A percentile compares a stretch with the other conserved stretches of the same genome.
These are phyloP conservation scores for Leptographium galeiforme DNA, from an alignment of 2,329 filamentous ascomycete species.

Conservation along the genomic window DNA sequence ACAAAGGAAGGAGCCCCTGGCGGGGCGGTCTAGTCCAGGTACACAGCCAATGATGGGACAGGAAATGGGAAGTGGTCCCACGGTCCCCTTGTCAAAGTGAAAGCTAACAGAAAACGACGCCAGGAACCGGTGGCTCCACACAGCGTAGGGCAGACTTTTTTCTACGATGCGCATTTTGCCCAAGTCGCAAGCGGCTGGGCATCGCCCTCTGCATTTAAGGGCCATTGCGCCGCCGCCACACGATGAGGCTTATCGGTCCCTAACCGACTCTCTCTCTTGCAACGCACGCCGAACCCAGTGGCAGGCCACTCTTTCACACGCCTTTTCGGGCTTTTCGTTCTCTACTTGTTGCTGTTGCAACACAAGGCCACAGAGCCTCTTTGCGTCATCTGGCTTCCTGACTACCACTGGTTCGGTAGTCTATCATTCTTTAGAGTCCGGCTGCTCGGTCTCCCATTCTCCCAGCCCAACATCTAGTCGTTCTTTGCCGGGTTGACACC, in stretches of 20 bases:
- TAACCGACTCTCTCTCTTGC: neutral
- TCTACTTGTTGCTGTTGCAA: neutral
- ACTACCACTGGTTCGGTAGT: neutral
- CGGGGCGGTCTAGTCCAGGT: neutral
- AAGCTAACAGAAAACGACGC: neutral
- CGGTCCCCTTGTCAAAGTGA: neutral
- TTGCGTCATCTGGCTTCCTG: neutral
- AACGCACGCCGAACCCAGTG: neutral
- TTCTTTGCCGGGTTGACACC: neutral
- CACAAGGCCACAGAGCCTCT: neutral
- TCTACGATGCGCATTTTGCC: neutral
- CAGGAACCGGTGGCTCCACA: neutral
- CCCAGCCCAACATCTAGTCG: neutral
- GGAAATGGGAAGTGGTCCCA: neutral
- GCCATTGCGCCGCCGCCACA: neutral
- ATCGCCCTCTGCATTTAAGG: neutral
- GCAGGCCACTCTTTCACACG: neutral
- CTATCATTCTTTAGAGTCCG: neutral
- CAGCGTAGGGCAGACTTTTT: neutral
- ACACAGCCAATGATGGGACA: neutral
- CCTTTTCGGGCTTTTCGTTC: neutral
- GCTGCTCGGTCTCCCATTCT: neutral
- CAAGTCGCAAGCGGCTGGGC: neutral
- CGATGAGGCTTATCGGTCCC: neutral
- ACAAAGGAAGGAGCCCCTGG: neutral